Percentiles rank a stretch among this genome's conserved stretches.
These are phyloP conservation scores for Cairneyella variabilis DNA, from an alignment of 495 filamentous ascomycete genomes.

Conservation along the genomic window DNA sequence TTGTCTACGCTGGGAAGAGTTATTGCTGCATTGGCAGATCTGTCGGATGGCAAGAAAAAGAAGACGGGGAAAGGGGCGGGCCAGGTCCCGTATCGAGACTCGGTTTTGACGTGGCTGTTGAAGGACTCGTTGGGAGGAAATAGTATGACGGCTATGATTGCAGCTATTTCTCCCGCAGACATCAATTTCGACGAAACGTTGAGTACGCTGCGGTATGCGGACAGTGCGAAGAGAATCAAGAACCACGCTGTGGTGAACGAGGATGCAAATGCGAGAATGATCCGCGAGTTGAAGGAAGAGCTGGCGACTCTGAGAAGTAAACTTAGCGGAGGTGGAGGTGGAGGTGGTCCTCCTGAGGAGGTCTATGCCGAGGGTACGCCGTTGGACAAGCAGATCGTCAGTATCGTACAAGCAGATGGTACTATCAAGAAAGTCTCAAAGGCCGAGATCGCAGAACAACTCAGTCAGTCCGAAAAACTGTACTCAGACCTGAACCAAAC, in stretches of 20 bases:
- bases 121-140: slow-evolving; percentile 98
- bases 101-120: slow-evolving; percentile 91
- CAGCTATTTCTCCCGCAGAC: slow-evolving; percentile 95
- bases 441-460: slow-evolving; percentile 94
- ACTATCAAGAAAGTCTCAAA: slow-evolving; percentile 93
- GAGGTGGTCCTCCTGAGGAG: slow-evolving; percentile 48
- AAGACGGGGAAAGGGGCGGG: slow-evolving; percentile 60
- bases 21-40: slow-evolving; percentile 91
- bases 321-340: slow-evolving; percentile 60
- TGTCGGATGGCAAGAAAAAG: slow-evolving; percentile 75
- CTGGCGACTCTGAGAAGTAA: slow-evolving; percentile 82
- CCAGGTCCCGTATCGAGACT: slow-evolving; percentile 97
- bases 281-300: slow-evolving; percentile 95
- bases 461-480: slow-evolving; percentile 93
- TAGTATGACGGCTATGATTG: slow-evolving; percentile 99
- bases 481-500: slow-evolving; percentile 97
- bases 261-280: slow-evolving; percentile 98
- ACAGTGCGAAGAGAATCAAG: slow-evolving; percentile 98
- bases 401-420: slow-evolving; percentile 83
- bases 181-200: slow-evolving; percentile 99
- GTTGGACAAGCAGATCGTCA: slow-evolving; percentile 92
- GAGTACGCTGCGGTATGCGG: slow-evolving; percentile 91
- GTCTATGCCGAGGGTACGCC: slow-evolving; percentile 88
- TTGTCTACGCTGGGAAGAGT: slow-evolving; percentile 96
- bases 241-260: slow-evolving; percentile 99